phyloP scores from a whole-genome alignment of 306 rosid species.

The Pyrus communis region DNA sequence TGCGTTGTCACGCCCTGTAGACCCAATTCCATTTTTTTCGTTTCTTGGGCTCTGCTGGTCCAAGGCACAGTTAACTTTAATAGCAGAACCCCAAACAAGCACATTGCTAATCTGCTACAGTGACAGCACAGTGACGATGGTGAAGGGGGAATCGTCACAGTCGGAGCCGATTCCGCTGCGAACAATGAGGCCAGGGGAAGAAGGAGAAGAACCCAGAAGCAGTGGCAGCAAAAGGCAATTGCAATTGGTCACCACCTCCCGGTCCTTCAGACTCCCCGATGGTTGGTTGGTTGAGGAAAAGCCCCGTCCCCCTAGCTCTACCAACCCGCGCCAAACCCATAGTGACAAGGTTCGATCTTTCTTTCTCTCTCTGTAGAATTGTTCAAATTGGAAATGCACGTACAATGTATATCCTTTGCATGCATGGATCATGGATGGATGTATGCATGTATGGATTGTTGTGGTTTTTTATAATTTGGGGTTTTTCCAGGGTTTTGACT shows the following conservation, averaged over 20 bases:
- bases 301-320: constrained; percentile 15
- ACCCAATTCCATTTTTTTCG: background rate
- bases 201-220: background rate
- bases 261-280: constrained; percentile 32
- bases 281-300: constrained; percentile 41
- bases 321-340: background rate
- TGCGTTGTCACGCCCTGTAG: background rate
- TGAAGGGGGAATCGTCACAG: constrained; percentile 2
- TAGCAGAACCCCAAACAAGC: background rate
- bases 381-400: background rate
- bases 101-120: background rate
- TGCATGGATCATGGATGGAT: background rate
- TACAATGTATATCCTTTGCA: background rate
- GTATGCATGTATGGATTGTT: background rate
- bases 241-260: constrained; percentile 11
- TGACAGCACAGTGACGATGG: background rate
- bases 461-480: background rate
- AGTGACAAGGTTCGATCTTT: constrained; percentile 32
- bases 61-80: background rate
- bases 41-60: background rate
- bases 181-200: background rate
- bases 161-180: constrained; percentile 9
- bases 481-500: background rate
- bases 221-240: constrained; percentile 1
- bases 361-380: background rate